Evolutionary conservation across 805 yeast genomes (phyloP), one percentile per base, ranked within the genome.

Genomic region (Pichia manshurica): DNA sequence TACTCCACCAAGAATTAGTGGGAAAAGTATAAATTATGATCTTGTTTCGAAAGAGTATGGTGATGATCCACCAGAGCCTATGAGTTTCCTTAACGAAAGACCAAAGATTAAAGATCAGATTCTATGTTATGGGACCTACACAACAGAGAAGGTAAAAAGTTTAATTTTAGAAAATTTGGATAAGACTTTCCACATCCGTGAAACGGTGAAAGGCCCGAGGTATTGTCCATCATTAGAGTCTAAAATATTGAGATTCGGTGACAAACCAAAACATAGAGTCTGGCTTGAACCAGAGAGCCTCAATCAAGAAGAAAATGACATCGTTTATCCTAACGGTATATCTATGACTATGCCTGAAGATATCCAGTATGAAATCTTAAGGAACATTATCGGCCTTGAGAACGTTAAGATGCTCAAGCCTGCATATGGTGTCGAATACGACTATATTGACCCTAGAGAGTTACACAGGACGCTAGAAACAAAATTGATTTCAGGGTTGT

Each of bases 381-480:
- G 74, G 49, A 69, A 87, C 70, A 86, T 93, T 51, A 85, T 88
- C 4, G 99, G 99, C 0, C 75, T 95, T 43, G 96, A 87, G 57
- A 80, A 86, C 54, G 96, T 85, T 0, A 71, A 68, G n/a, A 87
- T 93, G 86, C 62, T 84, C 12, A 96, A 90, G 61, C 96, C 97
- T 0, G 99, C 97, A 0, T 93, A 93, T 62, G 99, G 99, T n/a
- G 99, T 93, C 2, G 99, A 93, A 65, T 93, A 93, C 62, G 99
- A 93, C 60, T 93, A 87, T 62, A 83, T 93, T 25, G 96, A 93
- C 60, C 99, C 99, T 2, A 74, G 96, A 53, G 96, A 90, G 59
- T 71, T 93, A 47, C 73, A 74, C 46, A 75, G 72, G 39, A 85
- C 95, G 0, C 66, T 93, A 41, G 96, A 91, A 60, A 87, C 98